Conservation (phyloP, 805 yeast species). For the Ogataea methylovora region DNA sequence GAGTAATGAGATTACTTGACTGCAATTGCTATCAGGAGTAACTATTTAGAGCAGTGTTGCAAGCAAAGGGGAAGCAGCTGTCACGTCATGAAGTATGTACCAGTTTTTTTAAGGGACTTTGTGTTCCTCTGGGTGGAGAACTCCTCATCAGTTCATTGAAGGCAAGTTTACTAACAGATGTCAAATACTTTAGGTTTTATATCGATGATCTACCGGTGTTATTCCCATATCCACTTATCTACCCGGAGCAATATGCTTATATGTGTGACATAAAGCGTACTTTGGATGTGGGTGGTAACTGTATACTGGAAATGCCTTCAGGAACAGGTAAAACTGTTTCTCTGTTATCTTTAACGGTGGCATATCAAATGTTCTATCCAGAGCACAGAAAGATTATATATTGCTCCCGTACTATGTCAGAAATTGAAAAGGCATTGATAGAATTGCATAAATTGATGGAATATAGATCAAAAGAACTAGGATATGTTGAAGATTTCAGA, state of each 20-base stretch:
- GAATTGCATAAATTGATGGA: slow-evolving; percentile 87
- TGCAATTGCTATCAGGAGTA: too few relatives aligned
- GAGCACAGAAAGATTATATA: slow-evolving; percentile 91
- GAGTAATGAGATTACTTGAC: too few relatives aligned
- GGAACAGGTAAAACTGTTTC: slow-evolving; percentile 98
- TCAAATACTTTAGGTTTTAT: slow-evolving; percentile 46
- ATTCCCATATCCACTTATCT: slow-evolving; percentile 93
- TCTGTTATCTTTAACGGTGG: slow-evolving; percentile 81
- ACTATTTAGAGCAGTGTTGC: too few relatives aligned
- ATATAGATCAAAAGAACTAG: slow-evolving; percentile 74
- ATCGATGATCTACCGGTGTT: slow-evolving; percentile 94
- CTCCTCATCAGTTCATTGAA: too few relatives aligned
- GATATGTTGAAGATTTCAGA: slow-evolving; percentile 82
- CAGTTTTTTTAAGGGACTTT: too few relatives aligned
- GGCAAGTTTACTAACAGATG: neutral
- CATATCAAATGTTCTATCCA: slow-evolving; percentile 90
- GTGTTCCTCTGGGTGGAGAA: too few relatives aligned
- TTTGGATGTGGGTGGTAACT: slow-evolving; percentile 92
- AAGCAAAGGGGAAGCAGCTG: too few relatives aligned
- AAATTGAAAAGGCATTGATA: slow-evolving; percentile 92
- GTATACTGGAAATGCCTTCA: slow-evolving; percentile 98
- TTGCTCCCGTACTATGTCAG: slow-evolving; percentile 99
- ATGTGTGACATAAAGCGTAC: slow-evolving; percentile 95
- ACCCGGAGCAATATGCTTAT: slow-evolving; percentile 97
- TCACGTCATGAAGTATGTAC: too few relatives aligned